Evolutionary conservation across 495 filamentous ascomycete genomes (phyloP).

Genomic region (Penicillium lividum): DNA sequence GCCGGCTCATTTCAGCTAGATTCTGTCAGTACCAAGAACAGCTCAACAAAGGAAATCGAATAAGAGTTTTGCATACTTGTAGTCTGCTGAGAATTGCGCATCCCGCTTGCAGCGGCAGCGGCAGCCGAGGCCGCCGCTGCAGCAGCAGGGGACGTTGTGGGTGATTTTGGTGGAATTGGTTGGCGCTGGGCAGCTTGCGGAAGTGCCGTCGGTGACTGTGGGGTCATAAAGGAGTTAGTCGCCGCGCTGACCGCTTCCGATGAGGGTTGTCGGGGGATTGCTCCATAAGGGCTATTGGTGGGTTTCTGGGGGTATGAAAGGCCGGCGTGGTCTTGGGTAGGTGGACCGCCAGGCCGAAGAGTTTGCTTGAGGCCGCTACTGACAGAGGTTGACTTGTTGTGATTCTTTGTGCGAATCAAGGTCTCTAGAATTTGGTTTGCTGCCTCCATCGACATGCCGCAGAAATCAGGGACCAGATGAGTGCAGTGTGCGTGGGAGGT

Average conservation of each 20-base stretch:
- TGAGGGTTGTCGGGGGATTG: constrained; percentile 46
- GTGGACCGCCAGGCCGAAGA: constrained; percentile 57
- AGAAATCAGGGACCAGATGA: constrained; percentile 98
- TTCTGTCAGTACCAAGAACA: constrained; percentile 9
- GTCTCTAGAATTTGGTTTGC: constrained; percentile 84
- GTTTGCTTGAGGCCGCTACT: constrained; percentile 63
- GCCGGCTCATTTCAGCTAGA: constrained; percentile 33
- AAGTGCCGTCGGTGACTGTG: constrained; percentile 44
- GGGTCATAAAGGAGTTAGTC: constrained; percentile 43
- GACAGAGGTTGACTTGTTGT: constrained; percentile 48
- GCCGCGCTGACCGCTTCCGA: constrained; percentile 50
- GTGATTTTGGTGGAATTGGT: constrained; percentile 38
- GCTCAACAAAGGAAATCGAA: background rate
- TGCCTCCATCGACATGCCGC: constrained; percentile 97
- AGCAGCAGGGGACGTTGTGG: constrained; percentile 31
- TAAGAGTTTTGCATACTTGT: constrained; percentile 32
- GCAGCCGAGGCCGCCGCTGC: constrained; percentile 36
- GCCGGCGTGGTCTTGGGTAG: constrained; percentile 47
- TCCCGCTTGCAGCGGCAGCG: background rate
- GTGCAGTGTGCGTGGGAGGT: constrained; percentile 89
- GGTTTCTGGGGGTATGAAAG: constrained; percentile 46
- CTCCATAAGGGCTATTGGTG: constrained; percentile 52
- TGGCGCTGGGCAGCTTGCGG: constrained; percentile 33
- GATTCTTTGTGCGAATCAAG: constrained; percentile 45
- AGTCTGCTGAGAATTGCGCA: constrained; percentile 32